Conservation (phyloP, 768 basidiomycete species). For the Lactarius deliciosus region DNA sequence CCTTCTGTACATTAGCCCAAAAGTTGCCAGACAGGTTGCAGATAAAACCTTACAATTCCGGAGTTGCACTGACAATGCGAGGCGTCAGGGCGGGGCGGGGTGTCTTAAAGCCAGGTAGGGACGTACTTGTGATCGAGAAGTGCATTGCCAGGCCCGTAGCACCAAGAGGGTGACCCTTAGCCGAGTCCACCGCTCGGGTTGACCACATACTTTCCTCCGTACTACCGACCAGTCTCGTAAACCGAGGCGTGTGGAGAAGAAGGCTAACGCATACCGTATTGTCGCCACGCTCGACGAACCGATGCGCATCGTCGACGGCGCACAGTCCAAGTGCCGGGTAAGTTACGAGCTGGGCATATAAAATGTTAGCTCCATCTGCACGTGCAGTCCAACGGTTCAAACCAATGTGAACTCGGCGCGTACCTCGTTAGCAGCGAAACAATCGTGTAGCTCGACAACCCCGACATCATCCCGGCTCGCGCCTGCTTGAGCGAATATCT, state of each 20-base stretch:
- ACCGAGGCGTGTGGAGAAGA: background rate
- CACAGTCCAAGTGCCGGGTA: slow-evolving; percentile 82
- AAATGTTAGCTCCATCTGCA: background rate
- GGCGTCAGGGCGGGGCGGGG: slow-evolving; percentile 28
- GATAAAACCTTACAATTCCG: slow-evolving; percentile 51
- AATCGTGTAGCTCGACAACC: too few species aligned
- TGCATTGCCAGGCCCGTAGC: slow-evolving; percentile 86
- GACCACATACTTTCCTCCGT: slow-evolving; percentile 81
- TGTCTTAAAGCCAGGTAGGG: too few species aligned
- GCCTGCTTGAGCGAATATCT: slow-evolving; percentile 69
- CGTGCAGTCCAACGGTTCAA: background rate
- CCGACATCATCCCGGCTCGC: slow-evolving; percentile 70
- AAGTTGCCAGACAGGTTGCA: background rate
- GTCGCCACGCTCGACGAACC: slow-evolving; percentile 70
- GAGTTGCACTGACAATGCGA: slow-evolving; percentile 58
- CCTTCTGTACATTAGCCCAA: slow-evolving; percentile 41
- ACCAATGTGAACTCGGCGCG: slow-evolving; percentile 13
- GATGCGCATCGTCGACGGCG: slow-evolving; percentile 62
- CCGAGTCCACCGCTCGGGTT: slow-evolving; percentile 82
- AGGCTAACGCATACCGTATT: slow-evolving; percentile 57
- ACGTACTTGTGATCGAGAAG: slow-evolving; percentile 77
- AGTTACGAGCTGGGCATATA: slow-evolving; percentile 61
- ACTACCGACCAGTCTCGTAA: slow-evolving; percentile 42
- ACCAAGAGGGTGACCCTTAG: slow-evolving; percentile 82
- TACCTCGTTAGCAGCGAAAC: slow-evolving; percentile 82